phyloP scores from a whole-genome alignment of 176 grass and related monocot species.

The Luzula sylvatica region DNA sequence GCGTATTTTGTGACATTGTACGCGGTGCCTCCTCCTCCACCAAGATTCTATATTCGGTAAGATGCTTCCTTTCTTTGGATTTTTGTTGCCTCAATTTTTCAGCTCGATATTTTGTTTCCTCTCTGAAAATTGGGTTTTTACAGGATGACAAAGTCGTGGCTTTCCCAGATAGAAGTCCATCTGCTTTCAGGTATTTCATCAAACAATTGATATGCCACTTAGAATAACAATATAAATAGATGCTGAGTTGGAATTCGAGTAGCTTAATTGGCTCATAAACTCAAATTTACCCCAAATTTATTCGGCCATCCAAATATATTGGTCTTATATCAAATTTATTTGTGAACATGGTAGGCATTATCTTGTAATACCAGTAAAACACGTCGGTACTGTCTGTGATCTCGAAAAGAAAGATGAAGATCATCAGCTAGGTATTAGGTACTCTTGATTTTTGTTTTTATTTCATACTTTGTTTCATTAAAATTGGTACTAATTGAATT shows the following conservation, averaged over 20 bases:
- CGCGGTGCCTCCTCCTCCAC: constrained; percentile 36
- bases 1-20: constrained; percentile 77
- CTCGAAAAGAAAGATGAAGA: constrained; percentile 45
- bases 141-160: constrained; percentile 89
- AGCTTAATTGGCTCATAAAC: too few species aligned
- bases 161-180: constrained; percentile 74
- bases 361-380: constrained; percentile 76
- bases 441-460: constrained; percentile 9
- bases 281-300: too few species aligned
- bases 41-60: constrained; percentile 60
- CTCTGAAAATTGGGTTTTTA: background rate
- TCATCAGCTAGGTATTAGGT: constrained; percentile 56
- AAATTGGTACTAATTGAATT: background rate
- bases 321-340: too few species aligned
- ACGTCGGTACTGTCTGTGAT: constrained; percentile 64
- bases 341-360: constrained; percentile 52
- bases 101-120: background rate
- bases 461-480: too few species aligned
- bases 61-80: background rate
- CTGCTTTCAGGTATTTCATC: constrained; percentile 60
- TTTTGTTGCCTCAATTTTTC: background rate
- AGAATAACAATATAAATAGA: background rate
- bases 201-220: background rate
- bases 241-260: background rate
- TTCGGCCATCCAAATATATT: too few species aligned